phyloP scores from a whole-genome alignment of 192 early-diverging fungal genomes.

The Coemansia reversa region DNA sequence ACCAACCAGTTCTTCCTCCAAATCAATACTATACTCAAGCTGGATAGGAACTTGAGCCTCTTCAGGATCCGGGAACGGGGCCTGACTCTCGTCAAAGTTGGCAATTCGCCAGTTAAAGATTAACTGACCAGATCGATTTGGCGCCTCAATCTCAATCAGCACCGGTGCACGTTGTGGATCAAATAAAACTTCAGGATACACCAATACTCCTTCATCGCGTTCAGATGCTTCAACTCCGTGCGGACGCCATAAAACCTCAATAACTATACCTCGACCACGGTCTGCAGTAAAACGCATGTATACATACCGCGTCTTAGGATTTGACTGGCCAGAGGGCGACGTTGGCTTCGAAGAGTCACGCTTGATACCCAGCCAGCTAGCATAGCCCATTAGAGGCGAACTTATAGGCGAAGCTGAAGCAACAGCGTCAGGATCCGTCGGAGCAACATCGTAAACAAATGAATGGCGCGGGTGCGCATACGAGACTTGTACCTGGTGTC shows the following conservation, averaged over 20 bases:
- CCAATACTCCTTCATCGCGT: slow-evolving; percentile 20
- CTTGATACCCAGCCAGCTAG: slow-evolving; percentile 46
- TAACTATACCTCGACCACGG: slow-evolving; percentile 46
- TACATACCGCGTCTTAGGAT: slow-evolving; percentile 14
- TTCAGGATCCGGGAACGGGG: slow-evolving; percentile 44
- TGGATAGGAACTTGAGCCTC: slow-evolving; percentile 46
- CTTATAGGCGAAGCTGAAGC: slow-evolving; percentile 26
- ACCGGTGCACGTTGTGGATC: slow-evolving; percentile 52
- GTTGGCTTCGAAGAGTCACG: slow-evolving; percentile 17
- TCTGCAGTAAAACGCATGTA: slow-evolving; percentile 44
- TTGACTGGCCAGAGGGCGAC: neutral
- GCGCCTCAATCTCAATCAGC: slow-evolving; percentile 45
- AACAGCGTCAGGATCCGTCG: slow-evolving; percentile 5
- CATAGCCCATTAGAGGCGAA: slow-evolving; percentile 33
- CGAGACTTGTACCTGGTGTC: slow-evolving; percentile 39
- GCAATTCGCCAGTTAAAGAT: slow-evolving; percentile 50
- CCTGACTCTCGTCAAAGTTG: slow-evolving; percentile 54
- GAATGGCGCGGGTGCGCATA: slow-evolving; percentile 41
- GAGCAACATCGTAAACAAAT: slow-evolving; percentile 28
- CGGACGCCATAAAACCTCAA: slow-evolving; percentile 44
- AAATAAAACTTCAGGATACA: slow-evolving; percentile 45
- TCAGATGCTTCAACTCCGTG: slow-evolving; percentile 8
- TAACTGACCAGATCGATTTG: slow-evolving; percentile 37
- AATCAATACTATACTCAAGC: slow-evolving; percentile 50
- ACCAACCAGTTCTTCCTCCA: slow-evolving; percentile 36